Percentiles rank a stretch among this genome's conserved stretches.
These are phyloP conservation scores for Neonectria coccinea DNA, from an alignment of 2,329 filamentous ascomycete genomes.

Conservation along the genomic window DNA sequence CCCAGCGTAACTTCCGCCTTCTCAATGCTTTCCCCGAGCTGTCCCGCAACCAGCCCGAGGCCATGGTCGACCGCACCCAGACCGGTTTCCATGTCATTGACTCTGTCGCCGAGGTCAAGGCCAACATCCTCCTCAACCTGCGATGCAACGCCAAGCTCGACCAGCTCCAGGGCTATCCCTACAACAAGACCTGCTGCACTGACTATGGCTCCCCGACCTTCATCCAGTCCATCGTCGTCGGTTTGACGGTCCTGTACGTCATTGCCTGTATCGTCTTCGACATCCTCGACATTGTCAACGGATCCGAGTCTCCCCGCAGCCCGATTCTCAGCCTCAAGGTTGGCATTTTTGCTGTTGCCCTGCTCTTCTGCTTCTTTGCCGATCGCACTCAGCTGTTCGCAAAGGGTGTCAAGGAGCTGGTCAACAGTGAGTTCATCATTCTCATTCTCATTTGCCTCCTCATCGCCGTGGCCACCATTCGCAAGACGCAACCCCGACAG, in stretches of 20 bases:
- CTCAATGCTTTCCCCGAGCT: constrained; percentile 38
- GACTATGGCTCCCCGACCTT: constrained; percentile 52
- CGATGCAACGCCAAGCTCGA: constrained; percentile 61
- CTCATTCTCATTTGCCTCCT: constrained; percentile 30
- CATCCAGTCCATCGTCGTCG: constrained; percentile 41
- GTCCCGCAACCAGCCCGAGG: constrained; percentile 34
- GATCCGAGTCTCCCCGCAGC: constrained; percentile 25
- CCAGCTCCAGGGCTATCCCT: constrained; percentile 53
- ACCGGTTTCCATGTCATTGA: constrained; percentile 50
- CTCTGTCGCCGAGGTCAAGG: constrained; percentile 48
- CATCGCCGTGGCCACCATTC: constrained; percentile 33
- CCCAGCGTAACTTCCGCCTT: constrained; percentile 36
- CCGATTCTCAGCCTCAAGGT: constrained; percentile 40
- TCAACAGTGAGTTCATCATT: constrained; percentile 33
- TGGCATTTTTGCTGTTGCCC: constrained; percentile 42
- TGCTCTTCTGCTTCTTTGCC: constrained; percentile 46
- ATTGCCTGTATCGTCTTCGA: constrained; percentile 37
- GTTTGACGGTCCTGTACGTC: constrained; percentile 33
- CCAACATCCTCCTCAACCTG: constrained; percentile 61
- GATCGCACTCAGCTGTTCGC: constrained; percentile 46
- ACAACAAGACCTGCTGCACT: constrained; percentile 65
- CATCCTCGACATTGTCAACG: constrained; percentile 28
- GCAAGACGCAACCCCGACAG: constrained; percentile 31
- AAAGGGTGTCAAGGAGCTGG: constrained; percentile 45
- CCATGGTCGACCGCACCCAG: constrained; percentile 36